phyloP scores from a whole-genome alignment of 139 green algal genomes.

The Pleodorina starrii region DNA sequence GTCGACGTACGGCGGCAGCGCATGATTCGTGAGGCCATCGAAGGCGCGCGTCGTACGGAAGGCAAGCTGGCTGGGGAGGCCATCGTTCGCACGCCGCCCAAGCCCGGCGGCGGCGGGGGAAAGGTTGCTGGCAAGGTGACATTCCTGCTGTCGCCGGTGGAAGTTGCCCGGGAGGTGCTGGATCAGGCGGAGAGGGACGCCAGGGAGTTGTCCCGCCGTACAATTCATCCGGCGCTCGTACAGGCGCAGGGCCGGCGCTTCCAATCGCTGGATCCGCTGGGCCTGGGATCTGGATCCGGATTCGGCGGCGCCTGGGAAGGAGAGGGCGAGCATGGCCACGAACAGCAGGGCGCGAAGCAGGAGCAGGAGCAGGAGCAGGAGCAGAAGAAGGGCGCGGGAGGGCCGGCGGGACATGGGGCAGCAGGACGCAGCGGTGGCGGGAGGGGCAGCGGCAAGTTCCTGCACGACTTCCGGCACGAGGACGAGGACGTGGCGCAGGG shows the following conservation, averaged over 20 bases:
- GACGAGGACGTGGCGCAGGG: background rate
- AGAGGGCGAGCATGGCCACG: background rate
- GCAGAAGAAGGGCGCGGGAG: background rate
- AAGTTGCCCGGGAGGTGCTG: background rate
- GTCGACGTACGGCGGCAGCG: background rate
- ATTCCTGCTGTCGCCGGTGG: background rate
- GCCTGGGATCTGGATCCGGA: background rate
- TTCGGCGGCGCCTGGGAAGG: background rate
- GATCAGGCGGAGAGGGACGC: background rate
- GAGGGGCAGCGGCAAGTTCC: background rate
- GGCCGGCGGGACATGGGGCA: background rate
- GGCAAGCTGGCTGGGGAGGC: background rate
- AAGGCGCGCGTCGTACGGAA: background rate
- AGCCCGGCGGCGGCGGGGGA: background rate
- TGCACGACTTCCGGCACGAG: conserved; percentile 8
- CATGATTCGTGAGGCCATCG: conserved; percentile 6
- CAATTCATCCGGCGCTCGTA: background rate
- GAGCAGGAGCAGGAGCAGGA: background rate
- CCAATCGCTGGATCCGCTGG: background rate
- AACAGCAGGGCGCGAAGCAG: background rate
- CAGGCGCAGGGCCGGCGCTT: conserved; percentile 15
- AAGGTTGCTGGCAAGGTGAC: conserved; percentile 28
- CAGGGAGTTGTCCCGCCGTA: background rate
- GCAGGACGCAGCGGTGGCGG: background rate
- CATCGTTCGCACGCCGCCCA: background rate